Evolutionary conservation across 1,139 yeast genomes (phyloP), one percentile per base, ranked within the genome.

Genomic region (Saccharomyces hybrid): DNA sequence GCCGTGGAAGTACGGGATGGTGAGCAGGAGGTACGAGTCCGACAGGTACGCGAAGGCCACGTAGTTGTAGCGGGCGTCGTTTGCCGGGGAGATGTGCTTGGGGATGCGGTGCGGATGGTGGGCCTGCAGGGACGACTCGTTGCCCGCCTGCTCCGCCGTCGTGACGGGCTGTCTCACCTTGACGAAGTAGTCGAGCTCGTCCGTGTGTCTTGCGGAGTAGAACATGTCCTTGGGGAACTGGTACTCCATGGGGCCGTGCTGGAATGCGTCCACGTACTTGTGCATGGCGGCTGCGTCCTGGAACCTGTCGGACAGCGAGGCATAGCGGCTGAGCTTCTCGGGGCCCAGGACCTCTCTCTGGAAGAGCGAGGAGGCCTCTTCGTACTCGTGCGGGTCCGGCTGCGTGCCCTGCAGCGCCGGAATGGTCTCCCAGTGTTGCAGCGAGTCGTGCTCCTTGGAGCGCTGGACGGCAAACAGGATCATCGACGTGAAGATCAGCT

Each of bases 41-140:
- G 87, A 77, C 27, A 84, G 71, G 55, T 80, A 81, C 1, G 85
- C 85, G 53, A 85, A 68, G 0, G 86, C 88, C 26, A 79, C 82
- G 65, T 78, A 82, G 57, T 82, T 79, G 64, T 75, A 80, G 8
- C 71, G 59, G 4, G 56, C 58, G 48, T 67, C 71, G 44, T 58
- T 62, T 3, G 47, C 50, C 1, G 65, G 65, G 11, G 65, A 56
- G n/a, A 62, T 57, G 11, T 55, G 49, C 26, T 51, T 52, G 5
- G 64, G 62, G 1, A 65, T 58, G 0, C 65, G 48, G 1, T 56
- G 49, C 28, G 72, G 72, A 11, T 50, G 51, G 44, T 44, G 69
- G 66, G 1, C 65, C 52, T n/a, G 74, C 48, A 29, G 47, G 9
- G 34, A 46, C 4, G n/a, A n/a, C 23, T 38, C 51, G 65, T 26